Percentiles rank a stretch among this genome's conserved stretches.
These are phyloP conservation scores for Amaranthus palmeri DNA, from an alignment of 148 eudicot genomes.

Conservation along the genomic window DNA sequence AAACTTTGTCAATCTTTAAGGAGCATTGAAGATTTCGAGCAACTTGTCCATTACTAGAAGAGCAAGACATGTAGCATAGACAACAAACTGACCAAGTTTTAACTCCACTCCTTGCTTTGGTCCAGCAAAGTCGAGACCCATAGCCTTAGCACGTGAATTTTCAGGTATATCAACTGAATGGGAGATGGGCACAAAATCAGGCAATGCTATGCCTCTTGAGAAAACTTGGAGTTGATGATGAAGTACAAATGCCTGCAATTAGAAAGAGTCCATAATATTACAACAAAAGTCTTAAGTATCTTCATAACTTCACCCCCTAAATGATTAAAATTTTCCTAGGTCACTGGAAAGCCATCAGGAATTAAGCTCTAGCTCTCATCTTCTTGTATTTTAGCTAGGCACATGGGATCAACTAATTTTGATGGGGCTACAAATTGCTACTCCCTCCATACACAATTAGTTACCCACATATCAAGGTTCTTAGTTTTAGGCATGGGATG, in stretches of 20 bases:
- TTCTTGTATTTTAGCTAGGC: not conserved
- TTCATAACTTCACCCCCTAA: not conserved
- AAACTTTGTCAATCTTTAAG: not conserved
- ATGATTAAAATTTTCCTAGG: not conserved
- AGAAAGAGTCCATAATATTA: conserved; percentile 9
- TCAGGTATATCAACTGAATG: conserved; percentile 45
- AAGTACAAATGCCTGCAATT: conserved; percentile 71
- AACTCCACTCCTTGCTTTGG: conserved; percentile 69
- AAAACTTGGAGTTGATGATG: conserved; percentile 76
- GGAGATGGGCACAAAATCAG: conserved; percentile 61
- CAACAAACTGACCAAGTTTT: conserved; percentile 60
- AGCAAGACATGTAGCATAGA: not conserved
- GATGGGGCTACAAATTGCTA: not conserved
- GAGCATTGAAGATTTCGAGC: not conserved
- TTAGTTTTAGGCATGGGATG: too few species aligned
- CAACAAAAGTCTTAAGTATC: not conserved
- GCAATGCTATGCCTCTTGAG: conserved; percentile 67
- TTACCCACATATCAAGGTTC: too few species aligned
- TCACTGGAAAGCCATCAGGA: not conserved
- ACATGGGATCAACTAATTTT: not conserved
- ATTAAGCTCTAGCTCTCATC: not conserved
- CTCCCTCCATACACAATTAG: not conserved
- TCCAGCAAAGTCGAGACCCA: conserved; percentile 47
- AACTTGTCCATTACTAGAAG: not conserved
- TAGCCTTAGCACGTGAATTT: conserved; percentile 49